Conservation (phyloP, 306 rosid species). For the Oxytropis ochrocephala region DNA sequence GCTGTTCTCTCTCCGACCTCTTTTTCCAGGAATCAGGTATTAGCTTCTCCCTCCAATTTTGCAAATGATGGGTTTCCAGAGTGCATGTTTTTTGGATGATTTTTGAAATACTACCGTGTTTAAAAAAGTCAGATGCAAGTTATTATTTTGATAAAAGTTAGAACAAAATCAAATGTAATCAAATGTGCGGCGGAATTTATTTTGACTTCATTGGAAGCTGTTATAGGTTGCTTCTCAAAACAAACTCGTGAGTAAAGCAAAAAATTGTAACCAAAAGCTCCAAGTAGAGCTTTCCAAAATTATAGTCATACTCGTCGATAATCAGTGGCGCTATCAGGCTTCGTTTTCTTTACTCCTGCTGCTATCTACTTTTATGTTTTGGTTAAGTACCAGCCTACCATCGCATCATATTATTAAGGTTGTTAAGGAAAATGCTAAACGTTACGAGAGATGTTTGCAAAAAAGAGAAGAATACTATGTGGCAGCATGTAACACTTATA, state of each 20-base stretch:
- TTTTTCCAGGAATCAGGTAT: conserved; percentile 90
- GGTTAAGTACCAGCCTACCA: too few relatives aligned
- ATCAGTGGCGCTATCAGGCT: too few relatives aligned
- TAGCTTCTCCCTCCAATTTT: neutral
- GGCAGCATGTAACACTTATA: too few relatives aligned
- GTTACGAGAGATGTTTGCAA: too few relatives aligned
- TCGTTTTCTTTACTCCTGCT: too few relatives aligned
- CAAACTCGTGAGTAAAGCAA: neutral
- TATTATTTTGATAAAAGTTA: neutral
- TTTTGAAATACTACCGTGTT: neutral
- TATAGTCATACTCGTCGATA: neutral
- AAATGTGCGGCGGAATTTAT: neutral
- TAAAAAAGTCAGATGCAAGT: neutral
- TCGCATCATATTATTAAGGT: too few relatives aligned
- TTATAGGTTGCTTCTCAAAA: neutral
- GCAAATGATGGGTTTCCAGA: neutral
- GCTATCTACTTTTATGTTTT: too few relatives aligned
- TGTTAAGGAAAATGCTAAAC: too few relatives aligned
- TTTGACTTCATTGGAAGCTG: neutral
- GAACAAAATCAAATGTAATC: neutral
- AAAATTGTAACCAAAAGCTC: neutral
- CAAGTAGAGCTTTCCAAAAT: neutral
- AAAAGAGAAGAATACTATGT: too few relatives aligned
- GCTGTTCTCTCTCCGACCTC: conserved; percentile 84
- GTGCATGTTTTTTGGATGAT: neutral